Evolutionary conservation across 1,284 basidiomycete species (phyloP).

Genomic region (Fomitiporia mediterranea): DNA sequence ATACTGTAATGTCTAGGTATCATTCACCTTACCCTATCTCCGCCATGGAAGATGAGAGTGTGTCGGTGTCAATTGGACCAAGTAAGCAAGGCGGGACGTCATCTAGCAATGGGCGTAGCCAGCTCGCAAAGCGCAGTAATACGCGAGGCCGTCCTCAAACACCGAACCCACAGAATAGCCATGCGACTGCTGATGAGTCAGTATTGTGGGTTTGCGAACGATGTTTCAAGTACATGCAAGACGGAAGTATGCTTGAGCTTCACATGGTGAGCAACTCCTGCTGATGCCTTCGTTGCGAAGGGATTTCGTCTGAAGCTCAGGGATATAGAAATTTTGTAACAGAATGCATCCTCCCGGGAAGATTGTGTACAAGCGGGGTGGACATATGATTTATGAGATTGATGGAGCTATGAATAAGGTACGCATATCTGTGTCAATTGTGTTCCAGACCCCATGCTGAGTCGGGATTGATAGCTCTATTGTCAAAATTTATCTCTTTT

Average conservation of each 20-base stretch:
- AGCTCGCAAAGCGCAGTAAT: slow-evolving; percentile 1
- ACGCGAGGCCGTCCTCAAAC: neutral
- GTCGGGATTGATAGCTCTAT: slow-evolving; percentile 62
- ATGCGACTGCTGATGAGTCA: slow-evolving; percentile 40
- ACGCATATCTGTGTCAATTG: slow-evolving; percentile 21
- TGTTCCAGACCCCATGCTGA: neutral
- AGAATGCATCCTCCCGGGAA: slow-evolving; percentile 79
- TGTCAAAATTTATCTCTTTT: slow-evolving; percentile 95
- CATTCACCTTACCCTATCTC: slow-evolving; percentile 38
- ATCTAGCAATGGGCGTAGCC: neutral
- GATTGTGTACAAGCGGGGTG: slow-evolving; percentile 88
- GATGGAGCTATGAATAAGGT: slow-evolving; percentile 87
- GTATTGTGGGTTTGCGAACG: slow-evolving; percentile 82
- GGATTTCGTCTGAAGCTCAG: slow-evolving; percentile 35
- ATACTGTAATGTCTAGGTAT: slow-evolving; percentile 29
- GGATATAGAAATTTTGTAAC: slow-evolving; percentile 69
- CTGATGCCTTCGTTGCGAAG: slow-evolving; percentile 20
- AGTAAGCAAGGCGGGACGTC: neutral
- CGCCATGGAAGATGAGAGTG: slow-evolving; percentile 24
- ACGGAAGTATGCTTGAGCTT: slow-evolving; percentile 63
- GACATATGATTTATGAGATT: slow-evolving; percentile 93
- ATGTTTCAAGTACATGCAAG: slow-evolving; percentile 96
- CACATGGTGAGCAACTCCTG: slow-evolving; percentile 56
- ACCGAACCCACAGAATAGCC: neutral
- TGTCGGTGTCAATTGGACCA: neutral